Conservation (phyloP, 2,329 filamentous ascomycete genomes). For the Diaporthe humulicola region DNA sequence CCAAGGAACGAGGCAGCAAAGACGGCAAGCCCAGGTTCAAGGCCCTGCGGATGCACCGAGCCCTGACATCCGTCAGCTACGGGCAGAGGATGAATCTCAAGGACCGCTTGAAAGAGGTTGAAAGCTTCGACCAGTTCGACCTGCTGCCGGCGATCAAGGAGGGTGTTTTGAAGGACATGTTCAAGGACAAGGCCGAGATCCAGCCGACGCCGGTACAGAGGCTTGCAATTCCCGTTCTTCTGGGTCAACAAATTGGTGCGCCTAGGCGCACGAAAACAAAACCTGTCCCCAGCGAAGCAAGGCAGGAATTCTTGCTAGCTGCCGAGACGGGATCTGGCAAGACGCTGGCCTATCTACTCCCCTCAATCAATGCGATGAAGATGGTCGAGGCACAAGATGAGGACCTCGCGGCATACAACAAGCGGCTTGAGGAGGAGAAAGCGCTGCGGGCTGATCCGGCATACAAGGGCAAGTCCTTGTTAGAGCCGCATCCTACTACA, state of each 20-base stretch:
- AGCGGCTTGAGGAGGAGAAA: conserved; percentile 67
- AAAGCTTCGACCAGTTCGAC: conserved; percentile 85
- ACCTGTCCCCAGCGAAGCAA: conserved; percentile 47
- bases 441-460: conserved; percentile 66
- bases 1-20: conserved; percentile 60
- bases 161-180: conserved; percentile 78
- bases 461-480: conserved; percentile 73
- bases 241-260: conserved; percentile 67
- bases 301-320: conserved; percentile 80
- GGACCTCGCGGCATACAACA: conserved; percentile 69
- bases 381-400: conserved; percentile 74
- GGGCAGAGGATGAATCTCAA: conserved; percentile 69
- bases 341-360: conserved; percentile 92
- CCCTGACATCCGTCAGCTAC: conserved; percentile 83
- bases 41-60: conserved; percentile 93
- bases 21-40: conserved; percentile 65
- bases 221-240: conserved; percentile 85
- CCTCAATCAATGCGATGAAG: conserved; percentile 88
- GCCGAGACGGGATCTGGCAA: conserved; percentile 98
- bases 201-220: conserved; percentile 90
- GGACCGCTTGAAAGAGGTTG: conserved; percentile 73
- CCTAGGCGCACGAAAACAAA: conserved; percentile 48
- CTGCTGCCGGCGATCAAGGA: conserved; percentile 79
- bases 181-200: conserved; percentile 81
- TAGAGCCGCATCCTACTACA: conserved; percentile 79